phyloP scores from a whole-genome alignment of 1,284 basidiomycete species.

The Ustilago sp. region DNA sequence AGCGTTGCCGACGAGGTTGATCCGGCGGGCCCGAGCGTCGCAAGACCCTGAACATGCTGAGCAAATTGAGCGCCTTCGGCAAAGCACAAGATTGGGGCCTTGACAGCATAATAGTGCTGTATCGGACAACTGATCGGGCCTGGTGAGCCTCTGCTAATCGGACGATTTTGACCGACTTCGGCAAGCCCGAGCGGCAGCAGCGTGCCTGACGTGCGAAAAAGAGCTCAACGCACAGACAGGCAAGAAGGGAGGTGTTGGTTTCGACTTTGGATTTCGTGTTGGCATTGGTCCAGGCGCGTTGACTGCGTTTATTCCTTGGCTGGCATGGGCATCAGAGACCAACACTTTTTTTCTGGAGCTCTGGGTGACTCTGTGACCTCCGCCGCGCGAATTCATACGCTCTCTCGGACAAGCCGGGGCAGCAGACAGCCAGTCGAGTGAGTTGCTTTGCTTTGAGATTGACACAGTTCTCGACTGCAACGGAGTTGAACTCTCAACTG shows the following conservation, averaged over 20 bases:
- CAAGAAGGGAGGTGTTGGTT: slow-evolving; percentile 12
- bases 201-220: slow-evolving; percentile 7
- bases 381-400: slow-evolving; percentile 22
- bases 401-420: slow-evolving; percentile 14
- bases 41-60: slow-evolving; percentile 9
- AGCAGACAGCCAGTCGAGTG: background rate
- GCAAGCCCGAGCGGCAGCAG: slow-evolving; percentile 3
- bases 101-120: slow-evolving; percentile 2
- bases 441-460: too few species aligned
- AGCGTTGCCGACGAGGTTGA: slow-evolving; percentile 2
- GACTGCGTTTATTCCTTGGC: slow-evolving; percentile 21
- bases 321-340: slow-evolving; percentile 20
- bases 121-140: too few species aligned
- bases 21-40: slow-evolving; percentile 19
- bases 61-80: slow-evolving; percentile 2
- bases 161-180: background rate
- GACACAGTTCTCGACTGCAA: slow-evolving; percentile 3
- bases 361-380: too few species aligned
- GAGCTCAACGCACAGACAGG: background rate
- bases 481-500: background rate
- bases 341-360: slow-evolving; percentile 41
- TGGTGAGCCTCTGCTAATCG: too few species aligned
- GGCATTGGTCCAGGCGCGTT: slow-evolving; percentile 37
- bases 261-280: slow-evolving; percentile 2
- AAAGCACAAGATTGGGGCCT: background rate